Evolutionary conservation across 2,329 filamentous ascomycete species (phyloP).

Genomic region (Hortaea sp.): DNA sequence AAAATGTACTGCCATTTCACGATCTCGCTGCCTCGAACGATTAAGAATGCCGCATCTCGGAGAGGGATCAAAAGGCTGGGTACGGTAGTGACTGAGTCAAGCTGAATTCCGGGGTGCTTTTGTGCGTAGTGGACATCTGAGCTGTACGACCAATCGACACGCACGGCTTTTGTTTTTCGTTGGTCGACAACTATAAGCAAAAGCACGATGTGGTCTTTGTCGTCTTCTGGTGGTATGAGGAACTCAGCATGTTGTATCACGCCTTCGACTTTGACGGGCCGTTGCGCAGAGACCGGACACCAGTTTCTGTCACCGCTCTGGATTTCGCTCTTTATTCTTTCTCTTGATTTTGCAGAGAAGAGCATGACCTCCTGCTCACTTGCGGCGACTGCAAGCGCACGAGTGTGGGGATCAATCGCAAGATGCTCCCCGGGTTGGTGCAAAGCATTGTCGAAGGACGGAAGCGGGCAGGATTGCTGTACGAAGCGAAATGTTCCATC

Average conservation of each 20-base stretch:
- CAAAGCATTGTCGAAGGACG: conserved; percentile 42
- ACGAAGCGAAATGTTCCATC: conserved; percentile 50
- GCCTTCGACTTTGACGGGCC: conserved; percentile 46
- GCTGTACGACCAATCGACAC: conserved; percentile 22
- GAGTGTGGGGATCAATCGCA: conserved; percentile 63
- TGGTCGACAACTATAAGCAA: conserved; percentile 48
- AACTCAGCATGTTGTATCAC: conserved; percentile 84
- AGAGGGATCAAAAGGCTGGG: conserved; percentile 33
- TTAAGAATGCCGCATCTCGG: conserved; percentile 30
- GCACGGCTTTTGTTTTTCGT: conserved; percentile 31
- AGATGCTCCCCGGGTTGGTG: conserved; percentile 55
- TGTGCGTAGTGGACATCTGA: conserved; percentile 12
- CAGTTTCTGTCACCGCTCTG: conserved; percentile 33
- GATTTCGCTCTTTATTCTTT: conserved; percentile 43
- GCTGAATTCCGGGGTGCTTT: conserved; percentile 14
- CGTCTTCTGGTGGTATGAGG: conserved; percentile 57
- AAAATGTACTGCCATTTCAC: conserved; percentile 30
- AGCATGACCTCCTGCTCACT: conserved; percentile 61
- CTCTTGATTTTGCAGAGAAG: conserved; percentile 55
- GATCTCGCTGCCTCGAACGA: conserved; percentile 29
- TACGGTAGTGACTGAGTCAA: conserved; percentile 14
- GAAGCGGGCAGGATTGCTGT: conserved; percentile 48
- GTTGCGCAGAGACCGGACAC: conserved; percentile 50
- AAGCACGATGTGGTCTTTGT: conserved; percentile 61
- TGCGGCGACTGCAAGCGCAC: conserved; percentile 58